Base-by-base conservation (phyloP, 768 basidiomycete species). In the Chalciporus pseudorubinellus region DNA sequence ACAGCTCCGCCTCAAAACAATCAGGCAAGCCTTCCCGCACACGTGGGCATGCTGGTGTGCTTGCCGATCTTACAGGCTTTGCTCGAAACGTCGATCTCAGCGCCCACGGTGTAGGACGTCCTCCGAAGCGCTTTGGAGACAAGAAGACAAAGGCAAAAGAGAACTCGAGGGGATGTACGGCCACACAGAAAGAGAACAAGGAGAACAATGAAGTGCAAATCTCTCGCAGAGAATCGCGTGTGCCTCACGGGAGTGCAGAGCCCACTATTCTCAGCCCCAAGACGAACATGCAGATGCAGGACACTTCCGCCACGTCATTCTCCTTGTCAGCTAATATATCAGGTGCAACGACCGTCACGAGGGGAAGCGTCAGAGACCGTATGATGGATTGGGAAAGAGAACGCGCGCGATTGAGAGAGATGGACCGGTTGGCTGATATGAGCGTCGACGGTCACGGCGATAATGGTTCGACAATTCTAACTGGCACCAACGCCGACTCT, bases 301-400 rank as follows among this genome's bases (percentile, higher is more conserved):
- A 51, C 6, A 52, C 16, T 1, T 34, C 65, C 13, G 8, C 49
- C 3, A 16, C 20, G 20, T 50, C 66, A 1, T 21, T 56, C 16
- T 18, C 61, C 6, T 31, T 63, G 29, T 44, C 40, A 8, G 48
- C 55, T 29, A 61, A 66, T 28, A 41, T 70, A 10, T 53, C 60
- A 3, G 22, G 53, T 19, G 43, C 44, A 7, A 55, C 61, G 9
- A 56, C 51, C 10, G 51, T 63, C 8, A 46, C 61, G 22, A 69
- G 39, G 43, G 69, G 65, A 21, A 70, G 71, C 16, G 75, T 76
- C 16, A 77, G 76, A 51, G 80, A 87, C 51, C 75, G 88, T 11
- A 83, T 89, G 57, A 75, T 75, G 57, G 87, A 89, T 58, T 90
- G 88, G 87, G 87, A 90, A 63, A 72, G 82, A 38, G 87, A 89